phyloP scores from a whole-genome alignment of 768 basidiomycete species.

The Phlebiopsis gigantea region DNA sequence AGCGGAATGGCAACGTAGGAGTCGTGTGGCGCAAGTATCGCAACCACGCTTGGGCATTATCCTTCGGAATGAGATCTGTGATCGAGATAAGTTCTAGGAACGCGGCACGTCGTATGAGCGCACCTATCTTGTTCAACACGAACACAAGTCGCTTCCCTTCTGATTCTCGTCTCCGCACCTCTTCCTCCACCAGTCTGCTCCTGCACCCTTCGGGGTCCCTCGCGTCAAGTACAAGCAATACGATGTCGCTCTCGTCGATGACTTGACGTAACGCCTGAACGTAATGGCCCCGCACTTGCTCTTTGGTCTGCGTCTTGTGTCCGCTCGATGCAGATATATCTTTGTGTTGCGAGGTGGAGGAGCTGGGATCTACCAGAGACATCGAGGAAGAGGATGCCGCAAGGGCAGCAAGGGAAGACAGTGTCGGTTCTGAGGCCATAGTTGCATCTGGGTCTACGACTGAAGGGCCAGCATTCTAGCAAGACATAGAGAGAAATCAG shows the following conservation, averaged over 20 bases:
- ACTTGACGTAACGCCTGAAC: constrained; percentile 84
- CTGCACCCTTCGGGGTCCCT: constrained; percentile 93
- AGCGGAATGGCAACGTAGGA: constrained; percentile 90
- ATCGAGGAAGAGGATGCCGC: constrained; percentile 30
- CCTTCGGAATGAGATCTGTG: constrained; percentile 81
- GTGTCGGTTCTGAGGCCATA: constrained; percentile 73
- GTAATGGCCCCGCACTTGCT: constrained; percentile 69
- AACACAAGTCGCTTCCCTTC: constrained; percentile 92
- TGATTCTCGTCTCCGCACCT: constrained; percentile 76
- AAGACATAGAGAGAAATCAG: neutral
- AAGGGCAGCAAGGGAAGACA: constrained; percentile 53
- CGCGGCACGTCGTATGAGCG: constrained; percentile 21
- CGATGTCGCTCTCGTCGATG: constrained; percentile 87
- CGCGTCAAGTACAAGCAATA: constrained; percentile 88
- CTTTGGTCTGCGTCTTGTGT: constrained; percentile 46
- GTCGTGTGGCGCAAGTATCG: constrained; percentile 88
- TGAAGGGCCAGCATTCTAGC: constrained; percentile 13
- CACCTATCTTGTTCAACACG: constrained; percentile 96
- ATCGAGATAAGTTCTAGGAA: neutral
- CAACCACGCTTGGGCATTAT: constrained; percentile 88
- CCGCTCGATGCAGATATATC: constrained; percentile 9
- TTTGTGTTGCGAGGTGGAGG: neutral
- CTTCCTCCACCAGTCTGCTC: constrained; percentile 90
- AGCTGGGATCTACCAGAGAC: constrained; percentile 24
- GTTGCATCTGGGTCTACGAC: constrained; percentile 47